Percentiles rank a stretch among this genome's conserved stretches.
Conservation (phyloP, 768 basidiomycete species). For the Paxillus rubicundulus region DNA sequence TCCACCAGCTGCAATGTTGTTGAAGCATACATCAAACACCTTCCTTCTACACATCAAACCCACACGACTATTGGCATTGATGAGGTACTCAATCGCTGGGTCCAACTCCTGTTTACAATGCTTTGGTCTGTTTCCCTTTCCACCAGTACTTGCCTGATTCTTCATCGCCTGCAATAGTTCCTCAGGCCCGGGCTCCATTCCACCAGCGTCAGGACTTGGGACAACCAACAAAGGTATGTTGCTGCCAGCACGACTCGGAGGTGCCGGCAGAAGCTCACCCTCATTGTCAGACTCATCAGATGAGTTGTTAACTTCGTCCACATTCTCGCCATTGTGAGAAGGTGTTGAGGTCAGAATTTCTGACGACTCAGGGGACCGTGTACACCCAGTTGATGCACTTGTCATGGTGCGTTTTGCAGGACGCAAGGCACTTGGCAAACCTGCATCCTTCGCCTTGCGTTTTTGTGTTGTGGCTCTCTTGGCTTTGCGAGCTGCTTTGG, state of each 20-base stretch:
- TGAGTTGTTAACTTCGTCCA: conserved; percentile 7
- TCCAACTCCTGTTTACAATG: conserved; percentile 7
- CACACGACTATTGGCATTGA: conserved; percentile 23
- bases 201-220: conserved; percentile 1
- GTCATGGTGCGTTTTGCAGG: too few relatives aligned
- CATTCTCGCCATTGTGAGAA: conserved; percentile 20
- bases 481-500: too few relatives aligned
- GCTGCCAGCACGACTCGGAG: neutral
- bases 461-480: too few relatives aligned
- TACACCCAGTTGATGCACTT: too few relatives aligned
- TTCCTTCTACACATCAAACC: too few relatives aligned
- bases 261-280: neutral
- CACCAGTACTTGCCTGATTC: neutral
- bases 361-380: neutral
- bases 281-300: conserved; percentile 5
- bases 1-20: too few relatives aligned
- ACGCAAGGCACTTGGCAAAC: too few relatives aligned
- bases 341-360: neutral
- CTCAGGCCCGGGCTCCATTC: neutral
- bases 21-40: neutral
- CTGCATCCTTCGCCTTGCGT: too few relatives aligned
- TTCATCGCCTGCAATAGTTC: neutral
- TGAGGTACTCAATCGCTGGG: conserved; percentile 24
- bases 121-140: conserved; percentile 2
- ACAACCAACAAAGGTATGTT: conserved; percentile 11